These are phyloP conservation scores for Pelargonium cotyledonis DNA, from an alignment of 441 rosid genomes.

Conservation along the genomic window DNA sequence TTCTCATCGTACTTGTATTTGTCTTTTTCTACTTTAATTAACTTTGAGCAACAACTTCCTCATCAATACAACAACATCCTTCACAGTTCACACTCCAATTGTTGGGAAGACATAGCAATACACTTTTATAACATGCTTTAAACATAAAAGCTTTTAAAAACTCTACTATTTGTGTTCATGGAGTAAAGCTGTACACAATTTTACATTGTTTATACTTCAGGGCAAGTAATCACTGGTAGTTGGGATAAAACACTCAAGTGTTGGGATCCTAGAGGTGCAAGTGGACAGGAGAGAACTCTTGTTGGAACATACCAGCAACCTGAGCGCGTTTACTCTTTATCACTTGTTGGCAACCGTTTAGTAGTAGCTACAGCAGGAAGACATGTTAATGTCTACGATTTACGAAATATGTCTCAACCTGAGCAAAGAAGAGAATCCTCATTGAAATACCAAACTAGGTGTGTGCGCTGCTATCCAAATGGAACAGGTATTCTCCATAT, in stretches of 20 bases:
- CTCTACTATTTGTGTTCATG: no score
- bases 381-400: conserved; percentile 86
- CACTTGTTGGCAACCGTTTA: conserved; percentile 82
- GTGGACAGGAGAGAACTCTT: conserved; percentile 82
- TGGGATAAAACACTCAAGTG: conserved; percentile 94
- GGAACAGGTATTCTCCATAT: conserved; percentile 58
- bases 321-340: conserved; percentile 85
- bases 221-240: conserved; percentile 91
- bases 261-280: conserved; percentile 98
- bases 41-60: not conserved
- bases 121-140: not conserved
- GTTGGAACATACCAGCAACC: conserved; percentile 87
- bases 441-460: conserved; percentile 89
- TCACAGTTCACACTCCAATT: not conserved
- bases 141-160: not conserved
- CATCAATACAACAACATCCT: not conserved
- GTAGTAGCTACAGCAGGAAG: conserved; percentile 95
- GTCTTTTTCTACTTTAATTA: conserved; percentile 5
- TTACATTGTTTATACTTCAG: conserved; percentile 25
- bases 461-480: conserved; percentile 92
- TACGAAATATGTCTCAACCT: conserved; percentile 95
- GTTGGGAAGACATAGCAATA: not conserved
- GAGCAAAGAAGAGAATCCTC: conserved; percentile 97
- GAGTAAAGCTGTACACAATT: no score
- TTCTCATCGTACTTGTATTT: not conserved